Conservation (phyloP, 129 eudicot species). For the Dittrichia graveolens region DNA sequence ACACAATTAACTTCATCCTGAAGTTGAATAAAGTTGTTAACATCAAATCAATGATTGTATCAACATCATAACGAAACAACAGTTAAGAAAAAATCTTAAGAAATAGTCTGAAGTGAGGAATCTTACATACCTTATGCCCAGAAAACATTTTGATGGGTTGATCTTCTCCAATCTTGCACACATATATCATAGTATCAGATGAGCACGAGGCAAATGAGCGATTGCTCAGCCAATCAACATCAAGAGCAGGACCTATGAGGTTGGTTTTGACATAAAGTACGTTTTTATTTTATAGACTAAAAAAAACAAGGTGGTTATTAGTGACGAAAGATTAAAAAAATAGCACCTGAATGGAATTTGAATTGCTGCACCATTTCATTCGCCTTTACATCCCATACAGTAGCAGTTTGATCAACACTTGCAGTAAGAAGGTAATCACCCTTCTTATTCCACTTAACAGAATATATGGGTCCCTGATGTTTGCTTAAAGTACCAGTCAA, state of each 20-base stretch:
- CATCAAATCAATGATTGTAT: neutral
- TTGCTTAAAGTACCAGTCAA: slow-evolving; percentile 42
- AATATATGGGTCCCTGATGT: slow-evolving; percentile 47
- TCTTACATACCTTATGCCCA: slow-evolving; percentile 58
- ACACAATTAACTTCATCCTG: slow-evolving; percentile 74
- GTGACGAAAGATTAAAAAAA: neutral
- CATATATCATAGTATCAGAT: slow-evolving; percentile 48
- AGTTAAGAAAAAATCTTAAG: neutral
- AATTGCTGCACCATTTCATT: slow-evolving; percentile 46
- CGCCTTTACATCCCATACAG: slow-evolving; percentile 52
- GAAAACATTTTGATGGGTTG: slow-evolving; percentile 46
- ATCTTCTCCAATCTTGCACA: slow-evolving; percentile 49
- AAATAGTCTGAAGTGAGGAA: neutral
- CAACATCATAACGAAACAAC: neutral
- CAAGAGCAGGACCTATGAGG: slow-evolving; percentile 53
- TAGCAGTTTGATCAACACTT: slow-evolving; percentile 52
- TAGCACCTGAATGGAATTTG: slow-evolving; percentile 59
- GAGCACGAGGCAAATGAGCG: slow-evolving; percentile 61
- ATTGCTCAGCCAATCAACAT: slow-evolving; percentile 66
- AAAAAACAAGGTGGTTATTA: neutral
- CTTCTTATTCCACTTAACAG: slow-evolving; percentile 61
- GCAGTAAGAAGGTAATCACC: slow-evolving; percentile 62
- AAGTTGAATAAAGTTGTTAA: slow-evolving; percentile 16
- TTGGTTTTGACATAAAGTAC: slow-evolving; percentile 22
- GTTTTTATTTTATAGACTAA: neutral